Evolutionary conservation across 805 yeast genomes (phyloP).

Genomic region (Suhomyces sp.): DNA sequence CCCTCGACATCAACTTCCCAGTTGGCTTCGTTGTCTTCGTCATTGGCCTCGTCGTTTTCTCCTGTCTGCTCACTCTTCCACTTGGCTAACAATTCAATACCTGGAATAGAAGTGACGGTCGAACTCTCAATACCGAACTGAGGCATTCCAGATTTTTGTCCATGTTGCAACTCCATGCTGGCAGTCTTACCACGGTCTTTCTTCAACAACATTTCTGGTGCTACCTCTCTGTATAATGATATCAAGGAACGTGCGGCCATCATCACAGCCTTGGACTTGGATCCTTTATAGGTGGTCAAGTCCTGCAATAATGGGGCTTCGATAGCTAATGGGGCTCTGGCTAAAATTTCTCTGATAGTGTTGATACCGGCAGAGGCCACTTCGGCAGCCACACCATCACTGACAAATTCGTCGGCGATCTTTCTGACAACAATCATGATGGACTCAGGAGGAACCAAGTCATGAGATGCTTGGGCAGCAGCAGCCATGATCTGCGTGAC

Average conservation of each 20-base stretch:
- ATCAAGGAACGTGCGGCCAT: conserved; percentile 91
- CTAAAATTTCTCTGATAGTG: conserved; percentile 86
- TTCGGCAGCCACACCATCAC: conserved; percentile 97
- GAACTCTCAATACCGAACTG: conserved; percentile 73
- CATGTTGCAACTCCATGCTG: conserved; percentile 68
- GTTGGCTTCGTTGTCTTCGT: conserved; percentile 50
- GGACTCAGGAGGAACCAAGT: conserved; percentile 94
- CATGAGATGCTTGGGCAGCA: conserved; percentile 94
- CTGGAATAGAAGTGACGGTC: conserved; percentile 74
- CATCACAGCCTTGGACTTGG: conserved; percentile 89
- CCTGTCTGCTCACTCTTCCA: conserved; percentile 72
- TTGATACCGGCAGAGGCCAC: conserved; percentile 98
- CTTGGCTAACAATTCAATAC: conserved; percentile 82
- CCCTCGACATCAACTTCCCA: conserved; percentile 52
- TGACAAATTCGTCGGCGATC: conserved; percentile 94
- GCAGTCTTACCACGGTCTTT: conserved; percentile 95
- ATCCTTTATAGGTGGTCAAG: conserved; percentile 83
- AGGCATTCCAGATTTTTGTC: conserved; percentile 47
- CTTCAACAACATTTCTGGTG: conserved; percentile 89
- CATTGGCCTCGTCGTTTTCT: conserved; percentile 23
- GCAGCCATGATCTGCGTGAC: conserved; percentile 98
- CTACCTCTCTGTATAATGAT: conserved; percentile 85
- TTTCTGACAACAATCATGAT: conserved; percentile 78
- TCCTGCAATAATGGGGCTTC: conserved; percentile 87
- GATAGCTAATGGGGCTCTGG: conserved; percentile 94